Evolutionary conservation across 495 filamentous ascomycete genomes (phyloP), one percentile per base, ranked within the genome.

Genomic region (Neurospora sp.): DNA sequence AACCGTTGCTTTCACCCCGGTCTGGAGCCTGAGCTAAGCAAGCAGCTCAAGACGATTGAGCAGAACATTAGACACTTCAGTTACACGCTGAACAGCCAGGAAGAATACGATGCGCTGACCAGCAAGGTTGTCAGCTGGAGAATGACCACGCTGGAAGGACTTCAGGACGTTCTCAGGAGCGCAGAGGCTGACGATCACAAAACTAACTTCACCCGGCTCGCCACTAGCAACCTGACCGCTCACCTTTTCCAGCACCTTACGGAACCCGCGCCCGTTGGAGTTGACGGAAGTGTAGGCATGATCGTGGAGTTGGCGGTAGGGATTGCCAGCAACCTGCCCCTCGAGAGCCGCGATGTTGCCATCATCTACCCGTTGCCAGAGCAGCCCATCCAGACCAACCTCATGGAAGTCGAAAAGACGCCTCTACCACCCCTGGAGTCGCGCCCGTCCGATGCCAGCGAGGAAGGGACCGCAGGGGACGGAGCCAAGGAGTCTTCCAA

Each of bases 91-190:
- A 91, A 86, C 72, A 93, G 91, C 49, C 89, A 91, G 31, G 96
- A 97, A 79, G 96, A 99, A 76, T 93, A 91, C 75, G 95, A 98
- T 66, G 94, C 93, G 12, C 87, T 97, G 72, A 91, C 92, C 27
- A 88, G 90, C n/a, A 93, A 94, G 77, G 90, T 98, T 71, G 90
- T 96, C 39, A 93, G 91, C 78, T 99, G 96, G 96, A 91, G 96
- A 49, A 90, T 98, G 76, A 89, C 96, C 4, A 99, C 96, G 20
- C 84, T 99, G 44, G 96, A 98, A 78, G 96, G 95, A n/a, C 86
- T 99, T 12, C 87, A 89, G 75, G 89, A 93, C 72, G 79, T 86
- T 42, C 87, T 98, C 4, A 85, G 86, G n/a, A 88, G 90, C 23
- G 85, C 87, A 1, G 86, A 91, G 44, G 90, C 90, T 38, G 83